Percentiles rank a stretch among this genome's conserved stretches.
Conservation (phyloP, 2,329 filamentous ascomycete species). For the Periglandula ipomoeae region DNA sequence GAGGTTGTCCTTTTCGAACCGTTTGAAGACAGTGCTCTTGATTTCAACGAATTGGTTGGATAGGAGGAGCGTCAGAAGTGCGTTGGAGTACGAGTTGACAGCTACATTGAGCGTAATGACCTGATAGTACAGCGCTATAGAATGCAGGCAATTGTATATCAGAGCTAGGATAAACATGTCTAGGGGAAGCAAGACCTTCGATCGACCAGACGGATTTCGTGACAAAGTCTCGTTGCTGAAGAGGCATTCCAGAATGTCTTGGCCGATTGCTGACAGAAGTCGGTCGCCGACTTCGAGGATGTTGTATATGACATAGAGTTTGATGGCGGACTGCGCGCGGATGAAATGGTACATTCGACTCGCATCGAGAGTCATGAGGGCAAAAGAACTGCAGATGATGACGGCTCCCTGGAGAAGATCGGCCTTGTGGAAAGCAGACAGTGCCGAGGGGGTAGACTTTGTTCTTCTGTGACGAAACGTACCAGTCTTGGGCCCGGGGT, state of each 20-base stretch:
- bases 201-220: slow-evolving; percentile 76
- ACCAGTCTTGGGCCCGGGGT: slow-evolving; percentile 22
- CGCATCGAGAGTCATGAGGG: slow-evolving; percentile 85
- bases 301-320: slow-evolving; percentile 98
- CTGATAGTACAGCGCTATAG: slow-evolving; percentile 87
- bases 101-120: slow-evolving; percentile 97
- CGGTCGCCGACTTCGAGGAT: slow-evolving; percentile 89
- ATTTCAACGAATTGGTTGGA: slow-evolving; percentile 99
- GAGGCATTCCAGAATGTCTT: slow-evolving; percentile 92
- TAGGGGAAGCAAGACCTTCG: slow-evolving; percentile 79
- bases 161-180: slow-evolving; percentile 86
- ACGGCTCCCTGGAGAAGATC: slow-evolving; percentile 86
- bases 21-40: slow-evolving; percentile 97
- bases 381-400: slow-evolving; percentile 74
- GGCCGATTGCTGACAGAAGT: slow-evolving; percentile 80
- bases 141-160: slow-evolving; percentile 79
- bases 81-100: slow-evolving; percentile 97
- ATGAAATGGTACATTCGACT: slow-evolving; percentile 98
- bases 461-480: slow-evolving; percentile 57
- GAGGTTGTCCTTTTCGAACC: slow-evolving; percentile 94
- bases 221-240: slow-evolving; percentile 91
- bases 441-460: slow-evolving; percentile 74
- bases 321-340: slow-evolving; percentile 91
- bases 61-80: slow-evolving; percentile 79
- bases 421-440: slow-evolving; percentile 86